These are phyloP conservation scores for Debaryomyces robertsiae DNA, from an alignment of 1,139 yeast genomes.

Conservation along the genomic window DNA sequence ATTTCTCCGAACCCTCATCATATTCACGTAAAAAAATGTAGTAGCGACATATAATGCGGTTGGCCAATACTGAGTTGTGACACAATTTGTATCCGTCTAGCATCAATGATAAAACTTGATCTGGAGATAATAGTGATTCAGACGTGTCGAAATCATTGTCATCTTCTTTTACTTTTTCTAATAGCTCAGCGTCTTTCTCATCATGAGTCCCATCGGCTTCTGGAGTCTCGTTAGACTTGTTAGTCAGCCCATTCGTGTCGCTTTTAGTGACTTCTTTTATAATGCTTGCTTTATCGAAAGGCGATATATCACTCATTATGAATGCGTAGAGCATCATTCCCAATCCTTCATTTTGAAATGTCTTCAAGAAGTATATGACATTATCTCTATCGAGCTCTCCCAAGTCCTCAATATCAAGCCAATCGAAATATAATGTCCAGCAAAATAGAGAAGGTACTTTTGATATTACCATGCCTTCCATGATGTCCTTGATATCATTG, in stretches of 20 bases:
- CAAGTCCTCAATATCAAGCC: conserved; percentile 61
- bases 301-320: conserved; percentile 67
- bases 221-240: conserved; percentile 21
- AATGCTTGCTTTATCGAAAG: conserved; percentile 42
- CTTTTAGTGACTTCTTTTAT: conserved; percentile 17
- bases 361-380: conserved; percentile 51
- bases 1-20: conserved; percentile 59
- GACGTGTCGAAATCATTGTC: conserved; percentile 18
- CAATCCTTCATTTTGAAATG: conserved; percentile 64
- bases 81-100: conserved; percentile 53
- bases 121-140: conserved; percentile 38
- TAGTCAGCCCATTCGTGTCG: conserved; percentile 16
- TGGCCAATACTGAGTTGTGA: conserved; percentile 58
- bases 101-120: conserved; percentile 56
- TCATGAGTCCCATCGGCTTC: conserved; percentile 23
- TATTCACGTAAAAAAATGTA: conserved; percentile 66
- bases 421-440: conserved; percentile 78
- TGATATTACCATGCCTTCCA: conserved; percentile 74
- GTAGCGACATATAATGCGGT: conserved; percentile 65
- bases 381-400: conserved; percentile 49
- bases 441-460: conserved; percentile 62
- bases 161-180: conserved; percentile 16
- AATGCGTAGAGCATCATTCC: conserved; percentile 65
- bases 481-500: conserved; percentile 54
- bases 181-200: conserved; percentile 20